phyloP scores from a whole-genome alignment of 1,284 basidiomycete species.

The Moniliella sp. region DNA sequence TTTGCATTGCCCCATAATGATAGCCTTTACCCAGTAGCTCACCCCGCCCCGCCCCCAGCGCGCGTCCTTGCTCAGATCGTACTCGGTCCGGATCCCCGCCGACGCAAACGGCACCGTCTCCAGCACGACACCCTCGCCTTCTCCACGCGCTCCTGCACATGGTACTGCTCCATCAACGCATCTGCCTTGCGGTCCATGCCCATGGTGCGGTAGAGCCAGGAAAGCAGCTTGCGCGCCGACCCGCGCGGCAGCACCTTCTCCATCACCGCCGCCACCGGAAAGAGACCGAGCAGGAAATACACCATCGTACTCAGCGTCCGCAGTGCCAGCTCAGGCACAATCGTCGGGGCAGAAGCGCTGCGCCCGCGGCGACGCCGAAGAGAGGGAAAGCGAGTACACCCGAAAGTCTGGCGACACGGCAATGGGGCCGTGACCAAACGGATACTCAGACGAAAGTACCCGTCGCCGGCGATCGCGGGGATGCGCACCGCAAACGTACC shows the following conservation, averaged over 20 bases:
- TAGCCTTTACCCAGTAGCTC: slow-evolving; percentile 1
- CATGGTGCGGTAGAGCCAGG: slow-evolving; percentile 11
- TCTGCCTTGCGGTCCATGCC: slow-evolving; percentile 11
- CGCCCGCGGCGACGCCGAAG: slow-evolving; percentile 16
- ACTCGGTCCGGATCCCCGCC: slow-evolving; percentile 15
- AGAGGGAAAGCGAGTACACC: slow-evolving; percentile 15
- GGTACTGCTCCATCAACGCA: slow-evolving; percentile 7
- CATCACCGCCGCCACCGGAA: slow-evolving; percentile 13
- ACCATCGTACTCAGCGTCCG: slow-evolving; percentile 10
- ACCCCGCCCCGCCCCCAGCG: slow-evolving; percentile 9
- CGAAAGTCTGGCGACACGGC: slow-evolving; percentile 14
- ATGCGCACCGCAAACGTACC: slow-evolving; percentile 12
- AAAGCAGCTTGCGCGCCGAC: slow-evolving; percentile 8
- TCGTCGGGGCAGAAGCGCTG: slow-evolving; percentile 18
- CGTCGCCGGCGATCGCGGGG: slow-evolving; percentile 13
- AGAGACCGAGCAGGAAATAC: slow-evolving; percentile 12
- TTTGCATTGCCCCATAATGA: too few relatives aligned
- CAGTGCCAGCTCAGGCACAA: slow-evolving; percentile 13
- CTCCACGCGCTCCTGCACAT: background rate
- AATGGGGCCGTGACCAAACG: slow-evolving; percentile 1
- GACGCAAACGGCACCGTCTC: slow-evolving; percentile 14
- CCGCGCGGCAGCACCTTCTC: slow-evolving; percentile 14
- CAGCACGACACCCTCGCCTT: slow-evolving; percentile 5
- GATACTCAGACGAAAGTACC: slow-evolving; percentile 15
- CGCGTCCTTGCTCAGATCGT: slow-evolving; percentile 10